A percentile compares a stretch with the other conserved stretches of the same genome.
Evolutionary conservation across 306 rosid species (phyloP).

Genomic region (Pueraria montana): DNA sequence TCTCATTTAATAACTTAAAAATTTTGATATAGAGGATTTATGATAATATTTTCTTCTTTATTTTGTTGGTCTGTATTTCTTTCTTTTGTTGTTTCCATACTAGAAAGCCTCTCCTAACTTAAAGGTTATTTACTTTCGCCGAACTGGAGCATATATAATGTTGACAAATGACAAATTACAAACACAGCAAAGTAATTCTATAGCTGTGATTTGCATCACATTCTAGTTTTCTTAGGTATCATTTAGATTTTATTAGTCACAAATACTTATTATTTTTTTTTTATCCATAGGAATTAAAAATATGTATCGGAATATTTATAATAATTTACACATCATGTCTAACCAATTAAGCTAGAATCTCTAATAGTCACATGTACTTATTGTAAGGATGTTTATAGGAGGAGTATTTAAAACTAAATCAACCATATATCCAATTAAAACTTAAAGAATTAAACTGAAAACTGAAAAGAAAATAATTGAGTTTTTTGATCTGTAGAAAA

Average conservation of each 20-base stretch:
- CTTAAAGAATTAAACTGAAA: background rate
- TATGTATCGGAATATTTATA: no score
- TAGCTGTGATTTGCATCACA: background rate
- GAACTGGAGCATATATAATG: background rate
- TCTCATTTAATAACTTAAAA: background rate
- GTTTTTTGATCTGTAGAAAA: no score
- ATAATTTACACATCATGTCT: no score
- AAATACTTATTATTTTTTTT: no score
- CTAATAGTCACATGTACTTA: no score
- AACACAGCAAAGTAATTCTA: background rate
- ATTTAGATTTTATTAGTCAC: background rate
- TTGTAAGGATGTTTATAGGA: no score
- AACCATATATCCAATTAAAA: background rate
- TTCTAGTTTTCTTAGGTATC: background rate
- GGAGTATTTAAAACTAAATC: no score
- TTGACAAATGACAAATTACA: slow-evolving; percentile 8
- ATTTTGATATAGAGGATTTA: background rate
- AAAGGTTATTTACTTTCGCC: background rate
- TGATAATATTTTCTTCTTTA: background rate
- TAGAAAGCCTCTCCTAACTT: background rate
- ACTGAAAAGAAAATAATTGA: background rate
- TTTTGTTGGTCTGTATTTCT: background rate
- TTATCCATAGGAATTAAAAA: no score
- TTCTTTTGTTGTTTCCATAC: background rate
- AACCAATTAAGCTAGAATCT: no score